Base-by-base conservation (phyloP, 2,329 filamentous ascomycete genomes). In the Botrytis pseudocinerea region DNA sequence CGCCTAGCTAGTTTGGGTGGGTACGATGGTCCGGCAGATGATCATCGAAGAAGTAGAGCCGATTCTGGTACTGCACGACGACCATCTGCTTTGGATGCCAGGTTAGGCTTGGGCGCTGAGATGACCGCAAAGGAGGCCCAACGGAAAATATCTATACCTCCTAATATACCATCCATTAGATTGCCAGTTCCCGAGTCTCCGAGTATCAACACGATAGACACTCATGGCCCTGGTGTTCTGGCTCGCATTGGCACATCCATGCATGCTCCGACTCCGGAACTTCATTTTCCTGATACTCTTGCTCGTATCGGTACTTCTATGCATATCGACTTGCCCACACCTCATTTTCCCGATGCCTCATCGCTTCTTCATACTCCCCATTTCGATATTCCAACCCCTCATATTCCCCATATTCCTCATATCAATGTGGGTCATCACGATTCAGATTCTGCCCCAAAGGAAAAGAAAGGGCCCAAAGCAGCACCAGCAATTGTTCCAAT, bases 21-120 rank as follows among this genome's bases (percentile, higher is more conserved):
- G 12, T 73, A 69, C 32, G 71, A 73, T 62, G 71, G 71, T 54
- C 32, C 71, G 2, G 22, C 38, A 18, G 71, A 73, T 70, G 65
- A 63, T 38, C 42, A 4, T 40, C 40, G 44, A 5, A 44, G 8
- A 10, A 48, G 25, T 42, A 32, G 32, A 35, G 18, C 22, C 14
- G 42, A 25, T 25, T 70, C 54, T 32, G 28, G 18, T 28, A 38
- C 25, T 35, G 18, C 5, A 20, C 16, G 65, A 44, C 57, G 25
- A 44, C 48, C 59, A 48, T 61, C 68, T 28, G 54, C 54, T 0
- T 70, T 70, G 46, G 68, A 70, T 46, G 8, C 42, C 38, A 70
- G 59, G 22, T 10, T 70, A n/a, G 68, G 68, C 8, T n/a, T 70
- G 9, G 68, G 68, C 4, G 22, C 68, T 22, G 32, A 63, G 25